These are phyloP conservation scores for Meira miltonrushii DNA, from an alignment of 1,284 basidiomycete genomes.

Conservation along the genomic window DNA sequence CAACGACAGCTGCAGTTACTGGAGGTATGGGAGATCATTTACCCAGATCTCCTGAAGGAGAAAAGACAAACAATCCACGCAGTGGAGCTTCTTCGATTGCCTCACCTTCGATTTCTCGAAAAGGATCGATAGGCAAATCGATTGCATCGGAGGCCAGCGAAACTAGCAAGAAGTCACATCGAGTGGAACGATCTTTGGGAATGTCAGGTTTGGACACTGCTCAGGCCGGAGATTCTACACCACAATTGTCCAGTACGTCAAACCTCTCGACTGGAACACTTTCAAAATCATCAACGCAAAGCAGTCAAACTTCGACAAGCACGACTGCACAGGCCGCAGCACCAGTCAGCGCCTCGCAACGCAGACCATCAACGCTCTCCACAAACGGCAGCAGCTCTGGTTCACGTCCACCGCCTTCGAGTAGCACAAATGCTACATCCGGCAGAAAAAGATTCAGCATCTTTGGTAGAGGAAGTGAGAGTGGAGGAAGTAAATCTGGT, in stretches of 20 bases:
- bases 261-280: not conserved
- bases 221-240: no score
- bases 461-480: not conserved
- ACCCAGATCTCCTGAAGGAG: not conserved
- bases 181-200: no score
- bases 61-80: not conserved
- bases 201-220: no score
- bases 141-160: not conserved
- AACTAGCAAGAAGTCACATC: not conserved
- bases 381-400: not conserved
- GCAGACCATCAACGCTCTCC: not conserved
- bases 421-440: not conserved
- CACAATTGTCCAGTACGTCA: no score
- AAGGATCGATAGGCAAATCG: not conserved
- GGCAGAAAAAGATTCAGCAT: conserved; percentile 10
- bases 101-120: not conserved
- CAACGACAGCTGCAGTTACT: not conserved
- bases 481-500: not conserved
- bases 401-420: not conserved
- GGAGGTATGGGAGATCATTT: not conserved
- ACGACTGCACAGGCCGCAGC: not conserved
- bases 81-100: not conserved
- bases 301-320: not conserved
- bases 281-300: not conserved
- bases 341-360: not conserved